Base-by-base conservation (phyloP, 2,329 filamentous ascomycete genomes). In the Xylaria polymorpha region DNA sequence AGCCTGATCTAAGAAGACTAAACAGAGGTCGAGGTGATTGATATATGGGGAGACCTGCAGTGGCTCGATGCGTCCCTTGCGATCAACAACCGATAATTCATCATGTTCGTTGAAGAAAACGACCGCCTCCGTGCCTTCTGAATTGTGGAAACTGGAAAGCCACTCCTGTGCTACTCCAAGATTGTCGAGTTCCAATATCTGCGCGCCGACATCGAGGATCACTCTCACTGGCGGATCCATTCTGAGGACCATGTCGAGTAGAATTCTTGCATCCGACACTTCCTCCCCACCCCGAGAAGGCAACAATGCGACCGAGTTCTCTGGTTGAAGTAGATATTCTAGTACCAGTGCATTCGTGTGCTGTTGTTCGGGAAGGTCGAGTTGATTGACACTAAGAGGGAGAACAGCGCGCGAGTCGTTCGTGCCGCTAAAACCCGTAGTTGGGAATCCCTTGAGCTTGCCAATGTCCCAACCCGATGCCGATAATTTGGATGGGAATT, bases 291-390 rank as follows among this genome's bases (percentile, higher is more conserved):
- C 57, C 14, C 64, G 69, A 5, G 61, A 50, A 0, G 75, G 73
- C 4, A 83, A 72, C 5, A 73, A 63, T 18, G 76, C 69, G 0
- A 85, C 80, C 0, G 71, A 77, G 59, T 90, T 92, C 44, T 89
- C 85, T 0, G 79, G 73, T 4, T 81, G 82, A 0, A 94, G 77
- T 0, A 94, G 76, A 68, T 90, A 82, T 0, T 85, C 80, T 0
- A 94, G 74, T 0, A 94, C 91, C 4, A 88, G 75, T 0, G 91
- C 91, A 71, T 93, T 93, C 0, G 91, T 94, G 60, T 92, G 88
- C 1, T 79, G 80, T 44, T 91, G 87, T 0, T 80, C 78, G 0
- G 78, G 73, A 0, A 90, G 80, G 41, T 92, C 87, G 0, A 86
- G 78, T 37, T 92, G 88, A 0, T 80, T 73, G 0, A 93, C 83